Evolutionary conservation across 306 rosid genomes (phyloP).

Genomic region (Delonix regia): DNA sequence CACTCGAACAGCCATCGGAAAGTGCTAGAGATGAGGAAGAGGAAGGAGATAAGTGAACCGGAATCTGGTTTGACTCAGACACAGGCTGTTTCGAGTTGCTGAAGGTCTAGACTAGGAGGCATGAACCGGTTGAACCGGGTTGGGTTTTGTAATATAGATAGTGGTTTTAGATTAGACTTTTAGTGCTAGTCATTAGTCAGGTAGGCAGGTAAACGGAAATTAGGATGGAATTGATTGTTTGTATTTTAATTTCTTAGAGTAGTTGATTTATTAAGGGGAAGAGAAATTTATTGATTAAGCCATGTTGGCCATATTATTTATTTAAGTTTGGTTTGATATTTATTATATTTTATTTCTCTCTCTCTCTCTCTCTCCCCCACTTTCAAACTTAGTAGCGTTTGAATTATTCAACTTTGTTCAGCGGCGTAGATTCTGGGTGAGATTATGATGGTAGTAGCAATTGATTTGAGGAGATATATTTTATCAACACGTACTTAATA

Average conservation of each 20-base stretch:
- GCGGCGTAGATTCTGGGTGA: neutral
- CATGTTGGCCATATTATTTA: conserved; percentile 10
- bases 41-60: conserved; percentile 54
- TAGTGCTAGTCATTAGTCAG: conserved; percentile 26
- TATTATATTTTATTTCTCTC: neutral
- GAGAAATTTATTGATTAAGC: neutral
- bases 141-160: conserved; percentile 36
- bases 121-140: conserved; percentile 43
- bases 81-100: conserved; percentile 54
- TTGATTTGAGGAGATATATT: too few species aligned
- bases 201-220: conserved; percentile 31
- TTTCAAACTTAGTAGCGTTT: neutral
- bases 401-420: conserved; percentile 27
- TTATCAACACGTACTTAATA: neutral
- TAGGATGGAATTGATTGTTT: conserved; percentile 49
- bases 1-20: conserved; percentile 95
- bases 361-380: neutral
- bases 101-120: conserved; percentile 17
- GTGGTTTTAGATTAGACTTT: conserved; percentile 12
- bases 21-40: conserved; percentile 84
- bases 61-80: conserved; percentile 40
- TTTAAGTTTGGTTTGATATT: neutral
- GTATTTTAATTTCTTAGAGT: conserved; percentile 28
- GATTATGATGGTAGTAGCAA: too few species aligned
- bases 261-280: conserved; percentile 27